phyloP scores from a whole-genome alignment of 495 filamentous ascomycete species.

The Hapsidospora chrysogenum region DNA sequence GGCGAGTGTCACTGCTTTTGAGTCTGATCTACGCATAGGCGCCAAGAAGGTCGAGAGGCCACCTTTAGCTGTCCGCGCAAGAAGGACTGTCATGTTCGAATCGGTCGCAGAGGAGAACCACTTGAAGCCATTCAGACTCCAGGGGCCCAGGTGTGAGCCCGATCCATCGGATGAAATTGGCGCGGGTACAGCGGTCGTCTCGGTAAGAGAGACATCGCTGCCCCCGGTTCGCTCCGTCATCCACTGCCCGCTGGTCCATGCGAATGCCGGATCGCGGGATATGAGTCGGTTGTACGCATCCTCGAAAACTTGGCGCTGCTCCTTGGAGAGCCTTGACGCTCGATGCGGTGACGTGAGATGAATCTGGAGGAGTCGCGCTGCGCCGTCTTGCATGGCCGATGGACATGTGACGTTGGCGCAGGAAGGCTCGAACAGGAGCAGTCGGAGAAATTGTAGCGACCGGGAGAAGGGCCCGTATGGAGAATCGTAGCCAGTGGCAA shows the following conservation, averaged over 20 bases:
- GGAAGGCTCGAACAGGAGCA: constrained; percentile 48
- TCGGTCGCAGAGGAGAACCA: constrained; percentile 68
- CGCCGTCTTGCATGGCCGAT: constrained; percentile 55
- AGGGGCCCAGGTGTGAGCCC: constrained; percentile 29
- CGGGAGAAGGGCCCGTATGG: constrained; percentile 28
- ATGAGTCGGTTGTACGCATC: constrained; percentile 28
- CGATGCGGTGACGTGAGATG: constrained; percentile 22
- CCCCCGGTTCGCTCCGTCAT: constrained; percentile 72
- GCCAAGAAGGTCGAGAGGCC: constrained; percentile 50
- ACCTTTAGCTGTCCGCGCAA: constrained; percentile 38
- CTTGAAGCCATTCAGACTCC: constrained; percentile 52
- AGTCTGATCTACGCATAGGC: constrained; percentile 35
- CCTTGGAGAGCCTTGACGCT: constrained; percentile 6
- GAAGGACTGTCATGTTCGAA: constrained; percentile 49
- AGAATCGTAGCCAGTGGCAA: constrained; percentile 37
- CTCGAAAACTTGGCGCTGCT: constrained; percentile 25
- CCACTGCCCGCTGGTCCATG: constrained; percentile 72
- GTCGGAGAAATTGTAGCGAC: constrained; percentile 33
- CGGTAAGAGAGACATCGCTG: constrained; percentile 54
- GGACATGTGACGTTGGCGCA: constrained; percentile 49
- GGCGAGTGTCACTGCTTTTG: constrained; percentile 11
- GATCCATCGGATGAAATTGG: neutral
- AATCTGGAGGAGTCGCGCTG: constrained; percentile 39
- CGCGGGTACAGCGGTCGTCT: constrained; percentile 37
- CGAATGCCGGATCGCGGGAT: constrained; percentile 35